phyloP scores from a whole-genome alignment of 768 basidiomycete genomes.

The Sarcomyxa edulis region DNA sequence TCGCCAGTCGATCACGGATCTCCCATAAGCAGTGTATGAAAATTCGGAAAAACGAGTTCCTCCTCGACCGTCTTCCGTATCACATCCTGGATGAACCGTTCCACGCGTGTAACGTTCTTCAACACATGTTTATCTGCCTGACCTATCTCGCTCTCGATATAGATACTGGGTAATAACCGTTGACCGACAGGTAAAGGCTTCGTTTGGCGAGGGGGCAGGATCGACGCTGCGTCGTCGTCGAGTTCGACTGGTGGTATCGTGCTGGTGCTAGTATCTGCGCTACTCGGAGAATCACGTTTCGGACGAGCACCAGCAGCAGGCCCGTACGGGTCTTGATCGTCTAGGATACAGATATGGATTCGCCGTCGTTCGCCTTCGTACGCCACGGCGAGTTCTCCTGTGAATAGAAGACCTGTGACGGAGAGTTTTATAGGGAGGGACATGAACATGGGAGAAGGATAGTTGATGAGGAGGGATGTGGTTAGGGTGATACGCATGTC shows the following conservation, averaged over 20 bases:
- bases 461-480: conserved; percentile 94
- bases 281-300: conserved; percentile 43
- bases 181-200: conserved; percentile 80
- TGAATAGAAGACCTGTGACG: conserved; percentile 85
- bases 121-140: conserved; percentile 93
- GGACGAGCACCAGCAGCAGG: conserved; percentile 50
- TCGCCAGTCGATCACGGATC: conserved; percentile 20
- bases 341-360: conserved; percentile 84
- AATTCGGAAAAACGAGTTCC: conserved; percentile 94
- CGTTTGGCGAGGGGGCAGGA: conserved; percentile 34
- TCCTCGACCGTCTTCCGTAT: conserved; percentile 94
- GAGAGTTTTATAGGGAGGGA: conserved; percentile 90
- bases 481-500: conserved; percentile 85
- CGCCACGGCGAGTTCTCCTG: conserved; percentile 84
- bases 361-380: conserved; percentile 81
- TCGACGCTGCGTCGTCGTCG: conserved; percentile 39
- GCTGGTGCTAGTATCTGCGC: conserved; percentile 22
- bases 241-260: conserved; percentile 49
- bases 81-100: conserved; percentile 93
- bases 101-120: conserved; percentile 93
- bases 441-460: conserved; percentile 96
- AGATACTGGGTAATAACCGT: conserved; percentile 77
- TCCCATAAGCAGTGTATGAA: conserved; percentile 69
- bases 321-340: conserved; percentile 82
- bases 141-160: conserved; percentile 96